Evolutionary conservation across 495 filamentous ascomycete species (phyloP).

Genomic region (Penicillium lagena): DNA sequence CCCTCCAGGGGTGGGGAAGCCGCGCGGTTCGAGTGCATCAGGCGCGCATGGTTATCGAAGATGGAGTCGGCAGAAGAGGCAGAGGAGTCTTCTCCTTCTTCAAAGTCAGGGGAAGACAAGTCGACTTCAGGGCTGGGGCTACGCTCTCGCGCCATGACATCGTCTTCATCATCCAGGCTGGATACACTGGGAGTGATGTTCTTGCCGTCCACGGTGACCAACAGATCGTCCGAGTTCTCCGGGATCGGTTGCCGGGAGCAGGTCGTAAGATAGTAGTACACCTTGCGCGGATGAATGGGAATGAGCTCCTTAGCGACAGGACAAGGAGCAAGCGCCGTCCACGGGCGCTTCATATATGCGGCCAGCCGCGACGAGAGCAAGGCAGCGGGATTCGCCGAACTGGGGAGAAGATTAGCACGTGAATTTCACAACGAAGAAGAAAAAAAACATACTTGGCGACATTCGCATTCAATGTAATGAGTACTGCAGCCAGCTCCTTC

Average conservation of each 20-base stretch:
- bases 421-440: neutral
- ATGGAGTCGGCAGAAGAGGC: neutral
- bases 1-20: conserved; percentile 85
- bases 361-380: conserved; percentile 90
- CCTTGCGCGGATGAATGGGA: conserved; percentile 84
- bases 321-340: conserved; percentile 75
- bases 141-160: conserved; percentile 64
- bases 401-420: conserved; percentile 37
- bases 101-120: conserved; percentile 79
- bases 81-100: conserved; percentile 49
- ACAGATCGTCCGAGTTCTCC: conserved; percentile 54
- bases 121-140: conserved; percentile 89
- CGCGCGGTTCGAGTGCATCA: conserved; percentile 60
- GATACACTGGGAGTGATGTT: conserved; percentile 81
- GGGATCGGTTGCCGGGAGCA: conserved; percentile 77
- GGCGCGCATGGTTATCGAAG: conserved; percentile 28
- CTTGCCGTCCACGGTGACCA: conserved; percentile 36
- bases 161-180: conserved; percentile 66
- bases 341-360: conserved; percentile 81
- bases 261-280: conserved; percentile 92
- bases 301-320: conserved; percentile 90
- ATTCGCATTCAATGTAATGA: conserved; percentile 68
- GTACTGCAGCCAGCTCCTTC: conserved; percentile 82
- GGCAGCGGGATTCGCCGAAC: conserved; percentile 91
- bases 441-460: conserved; percentile 74